phyloP scores from a whole-genome alignment of 306 rosid genomes.

The Myrica gale region DNA sequence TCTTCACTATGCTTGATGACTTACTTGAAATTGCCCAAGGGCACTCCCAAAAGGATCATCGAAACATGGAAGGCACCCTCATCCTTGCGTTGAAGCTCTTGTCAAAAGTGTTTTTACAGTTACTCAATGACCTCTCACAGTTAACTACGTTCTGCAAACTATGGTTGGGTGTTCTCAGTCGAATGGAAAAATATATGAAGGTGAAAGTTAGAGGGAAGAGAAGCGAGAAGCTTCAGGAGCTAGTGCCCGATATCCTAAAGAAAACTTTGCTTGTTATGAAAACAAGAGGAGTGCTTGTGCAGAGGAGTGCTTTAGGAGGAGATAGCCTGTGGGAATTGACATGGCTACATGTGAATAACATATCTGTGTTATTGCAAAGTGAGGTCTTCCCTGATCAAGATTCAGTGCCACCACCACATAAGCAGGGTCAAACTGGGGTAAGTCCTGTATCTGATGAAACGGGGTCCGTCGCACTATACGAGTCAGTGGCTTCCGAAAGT shows the following conservation, averaged over 20 bases:
- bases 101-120: conserved; percentile 79
- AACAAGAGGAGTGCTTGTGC: conserved; percentile 63
- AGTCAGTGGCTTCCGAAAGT: conserved; percentile 39
- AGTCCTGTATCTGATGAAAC: conserved; percentile 44
- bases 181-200: conserved; percentile 90
- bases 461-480: conserved; percentile 39
- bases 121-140: conserved; percentile 71
- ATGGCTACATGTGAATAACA: conserved; percentile 86
- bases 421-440: conserved; percentile 45
- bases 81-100: conserved; percentile 78
- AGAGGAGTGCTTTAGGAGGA: conserved; percentile 85
- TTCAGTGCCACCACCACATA: conserved; percentile 44
- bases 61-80: conserved; percentile 98
- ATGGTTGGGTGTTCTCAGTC: conserved; percentile 89
- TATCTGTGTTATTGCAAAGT: conserved; percentile 74
- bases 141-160: conserved; percentile 85
- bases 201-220: conserved; percentile 81
- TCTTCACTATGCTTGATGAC: conserved; percentile 96
- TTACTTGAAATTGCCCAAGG: conserved; percentile 92
- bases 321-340: conserved; percentile 97
- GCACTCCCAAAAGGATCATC: conserved; percentile 79
- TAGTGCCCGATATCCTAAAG: conserved; percentile 83
- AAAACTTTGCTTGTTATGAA: conserved; percentile 81
- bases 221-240: conserved; percentile 86
- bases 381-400: conserved; percentile 87